A percentile compares a stretch with the other conserved stretches of the same genome.
phyloP scores from a whole-genome alignment of 805 yeast species.

The Saccharomycopsis malanga region DNA sequence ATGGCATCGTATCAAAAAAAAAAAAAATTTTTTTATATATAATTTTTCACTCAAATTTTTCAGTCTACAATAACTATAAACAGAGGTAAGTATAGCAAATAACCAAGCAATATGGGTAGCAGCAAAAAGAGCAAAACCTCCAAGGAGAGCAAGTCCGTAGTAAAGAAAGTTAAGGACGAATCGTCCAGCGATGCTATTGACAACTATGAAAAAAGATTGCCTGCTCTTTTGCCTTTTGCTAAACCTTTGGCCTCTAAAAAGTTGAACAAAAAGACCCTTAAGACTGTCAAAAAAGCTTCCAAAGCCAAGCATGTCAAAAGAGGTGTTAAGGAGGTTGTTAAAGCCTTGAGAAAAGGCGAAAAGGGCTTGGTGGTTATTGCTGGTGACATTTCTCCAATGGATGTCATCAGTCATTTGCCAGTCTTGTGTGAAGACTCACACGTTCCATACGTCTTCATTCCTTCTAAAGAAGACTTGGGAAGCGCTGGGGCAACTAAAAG shows the following conservation, averaged over 20 bases:
- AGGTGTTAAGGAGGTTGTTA: conserved; percentile 98
- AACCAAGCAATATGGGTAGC: conserved; percentile 17
- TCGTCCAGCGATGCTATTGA: conserved; percentile 39
- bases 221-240: conserved; percentile 89
- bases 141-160: conserved; percentile 18
- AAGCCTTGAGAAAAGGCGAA: conserved; percentile 95
- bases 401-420: conserved; percentile 94
- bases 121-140: conserved; percentile 15
- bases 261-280: conserved; percentile 88
- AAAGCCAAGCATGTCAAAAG: conserved; percentile 97
- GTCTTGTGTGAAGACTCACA: conserved; percentile 91
- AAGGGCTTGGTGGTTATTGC: conserved; percentile 95
- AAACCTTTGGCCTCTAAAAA: conserved; percentile 94
- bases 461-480: conserved; percentile 96
- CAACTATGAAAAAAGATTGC: conserved; percentile 86
- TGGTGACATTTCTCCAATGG: conserved; percentile 96
- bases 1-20: no score
- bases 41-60: no score
- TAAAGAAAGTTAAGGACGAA: conserved; percentile 28
- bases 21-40: no score
- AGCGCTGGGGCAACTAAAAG: conserved; percentile 99
- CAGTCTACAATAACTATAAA: no score
- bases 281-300: conserved; percentile 95
- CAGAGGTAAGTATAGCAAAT: no score
- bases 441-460: conserved; percentile 89